phyloP scores from a whole-genome alignment of 2,329 filamentous ascomycete genomes.

The Fusarium sublunatum region DNA sequence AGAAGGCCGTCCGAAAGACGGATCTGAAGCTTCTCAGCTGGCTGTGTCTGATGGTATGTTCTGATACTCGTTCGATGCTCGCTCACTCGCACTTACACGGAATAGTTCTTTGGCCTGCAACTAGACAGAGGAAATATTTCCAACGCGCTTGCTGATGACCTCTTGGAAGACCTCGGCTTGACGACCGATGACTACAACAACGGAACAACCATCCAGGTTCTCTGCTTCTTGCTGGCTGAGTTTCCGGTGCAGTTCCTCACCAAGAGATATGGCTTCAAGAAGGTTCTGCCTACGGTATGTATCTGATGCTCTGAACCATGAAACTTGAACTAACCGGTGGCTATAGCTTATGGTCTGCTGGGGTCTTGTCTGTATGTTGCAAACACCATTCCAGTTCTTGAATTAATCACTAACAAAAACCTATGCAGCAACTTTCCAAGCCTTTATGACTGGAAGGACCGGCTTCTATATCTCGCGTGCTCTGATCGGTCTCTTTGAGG shows the following conservation, averaged over 20 bases:
- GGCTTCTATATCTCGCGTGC: slow-evolving; percentile 64
- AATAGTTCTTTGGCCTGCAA: slow-evolving; percentile 70
- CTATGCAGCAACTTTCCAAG: slow-evolving; percentile 56
- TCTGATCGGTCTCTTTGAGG: slow-evolving; percentile 65
- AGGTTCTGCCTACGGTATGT: slow-evolving; percentile 60
- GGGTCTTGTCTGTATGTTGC: slow-evolving; percentile 54
- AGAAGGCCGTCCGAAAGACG: slow-evolving; percentile 64
- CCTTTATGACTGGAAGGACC: slow-evolving; percentile 60
- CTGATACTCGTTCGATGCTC: neutral
- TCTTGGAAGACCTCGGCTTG: slow-evolving; percentile 64
- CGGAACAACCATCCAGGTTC: slow-evolving; percentile 66
- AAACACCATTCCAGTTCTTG: neutral
- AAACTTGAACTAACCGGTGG: neutral
- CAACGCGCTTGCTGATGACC: slow-evolving; percentile 71
- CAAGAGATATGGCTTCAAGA: slow-evolving; percentile 68
- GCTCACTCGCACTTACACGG: slow-evolving; percentile 30
- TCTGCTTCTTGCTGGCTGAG: slow-evolving; percentile 66
- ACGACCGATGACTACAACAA: slow-evolving; percentile 67
- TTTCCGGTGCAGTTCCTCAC: slow-evolving; percentile 68
- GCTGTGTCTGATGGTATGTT: slow-evolving; percentile 57
- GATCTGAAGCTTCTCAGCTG: slow-evolving; percentile 56
- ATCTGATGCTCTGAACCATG: neutral
- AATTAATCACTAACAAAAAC: slow-evolving; percentile 50
- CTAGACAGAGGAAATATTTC: slow-evolving; percentile 72
- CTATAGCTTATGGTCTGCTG: slow-evolving; percentile 60